Evolutionary conservation across 331 rosid genomes (phyloP).

Genomic region (Quercus phellos): DNA sequence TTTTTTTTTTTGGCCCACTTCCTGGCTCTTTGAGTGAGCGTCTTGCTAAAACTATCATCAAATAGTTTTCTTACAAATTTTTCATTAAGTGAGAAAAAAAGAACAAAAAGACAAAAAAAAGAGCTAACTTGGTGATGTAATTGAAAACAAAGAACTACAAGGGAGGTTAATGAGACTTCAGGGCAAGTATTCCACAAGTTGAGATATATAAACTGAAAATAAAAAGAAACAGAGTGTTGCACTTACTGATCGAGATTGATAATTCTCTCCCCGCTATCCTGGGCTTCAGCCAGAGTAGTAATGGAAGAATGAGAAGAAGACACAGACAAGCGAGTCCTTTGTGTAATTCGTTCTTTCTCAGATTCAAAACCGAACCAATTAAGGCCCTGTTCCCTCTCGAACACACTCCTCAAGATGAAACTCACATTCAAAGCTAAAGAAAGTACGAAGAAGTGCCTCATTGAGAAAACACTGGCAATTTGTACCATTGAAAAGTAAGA

Average conservation of each 20-base stretch:
- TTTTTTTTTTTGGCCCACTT: not conserved
- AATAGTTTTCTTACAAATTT: no score
- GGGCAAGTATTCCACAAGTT: not conserved
- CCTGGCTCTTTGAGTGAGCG: no score
- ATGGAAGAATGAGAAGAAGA: constrained; percentile 24
- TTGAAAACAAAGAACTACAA: not conserved
- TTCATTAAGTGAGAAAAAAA: not conserved
- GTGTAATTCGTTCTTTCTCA: constrained; percentile 1
- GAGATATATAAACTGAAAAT: not conserved
- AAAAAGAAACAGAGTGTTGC: not conserved
- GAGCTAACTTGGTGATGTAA: not conserved
- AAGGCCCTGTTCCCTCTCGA: constrained; percentile 25
- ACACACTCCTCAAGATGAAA: constrained; percentile 44
- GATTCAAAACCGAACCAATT: not conserved
- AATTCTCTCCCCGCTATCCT: constrained; percentile 30
- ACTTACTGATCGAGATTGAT: constrained; percentile 89
- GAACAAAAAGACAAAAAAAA: not conserved
- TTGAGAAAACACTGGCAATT: constrained; percentile 28
- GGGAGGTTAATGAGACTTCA: constrained; percentile 3
- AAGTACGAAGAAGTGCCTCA: constrained; percentile 52
- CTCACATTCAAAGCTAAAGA: constrained; percentile 78
- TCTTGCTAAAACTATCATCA: no score
- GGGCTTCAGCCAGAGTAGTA: constrained; percentile 20
- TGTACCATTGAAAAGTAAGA: constrained; percentile 29
- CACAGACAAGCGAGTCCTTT: constrained; percentile 27